Conservation (phyloP, 2,329 filamentous ascomycete species). For the Penicillium sp. region DNA sequence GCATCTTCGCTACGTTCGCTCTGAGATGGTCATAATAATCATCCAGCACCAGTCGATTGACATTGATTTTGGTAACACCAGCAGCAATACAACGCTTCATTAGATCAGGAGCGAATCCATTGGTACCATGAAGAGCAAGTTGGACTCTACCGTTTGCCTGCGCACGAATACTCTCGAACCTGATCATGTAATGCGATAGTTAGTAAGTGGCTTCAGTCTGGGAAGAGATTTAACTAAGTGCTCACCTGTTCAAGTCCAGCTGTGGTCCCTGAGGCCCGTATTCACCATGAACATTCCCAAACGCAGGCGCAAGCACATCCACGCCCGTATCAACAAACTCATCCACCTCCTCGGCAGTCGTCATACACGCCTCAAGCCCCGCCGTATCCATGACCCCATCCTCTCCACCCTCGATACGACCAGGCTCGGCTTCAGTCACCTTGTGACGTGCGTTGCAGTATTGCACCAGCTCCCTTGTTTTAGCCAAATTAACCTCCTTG, state of each 20-base stretch:
- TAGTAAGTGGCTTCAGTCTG: neutral
- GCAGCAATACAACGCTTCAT: slow-evolving; percentile 52
- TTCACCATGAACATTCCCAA: slow-evolving; percentile 71
- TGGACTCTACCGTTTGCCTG: slow-evolving; percentile 48
- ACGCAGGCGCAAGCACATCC: slow-evolving; percentile 69
- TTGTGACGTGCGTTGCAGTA: slow-evolving; percentile 54
- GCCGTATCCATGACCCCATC: slow-evolving; percentile 69
- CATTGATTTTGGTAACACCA: slow-evolving; percentile 56
- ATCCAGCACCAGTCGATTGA: slow-evolving; percentile 41
- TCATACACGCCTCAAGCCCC: slow-evolving; percentile 57
- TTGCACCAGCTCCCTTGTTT: no score
- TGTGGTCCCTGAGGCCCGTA: slow-evolving; percentile 64
- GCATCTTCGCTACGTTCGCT: slow-evolving; percentile 15
- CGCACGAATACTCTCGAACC: slow-evolving; percentile 46
- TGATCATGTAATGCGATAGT: neutral
- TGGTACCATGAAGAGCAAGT: slow-evolving; percentile 57
- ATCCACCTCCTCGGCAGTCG: slow-evolving; percentile 65
- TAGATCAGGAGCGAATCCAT: slow-evolving; percentile 53
- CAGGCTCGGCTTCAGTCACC: slow-evolving; percentile 67
- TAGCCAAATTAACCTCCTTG: no score
- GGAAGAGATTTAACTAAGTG: neutral
- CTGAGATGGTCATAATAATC: slow-evolving; percentile 16
- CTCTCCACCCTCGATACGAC: slow-evolving; percentile 68
- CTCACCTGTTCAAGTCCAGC: slow-evolving; percentile 45
- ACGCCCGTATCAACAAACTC: slow-evolving; percentile 69